Evolutionary conservation across 805 yeast species (phyloP).

Genomic region (Scheffersomyces amazonensis): DNA sequence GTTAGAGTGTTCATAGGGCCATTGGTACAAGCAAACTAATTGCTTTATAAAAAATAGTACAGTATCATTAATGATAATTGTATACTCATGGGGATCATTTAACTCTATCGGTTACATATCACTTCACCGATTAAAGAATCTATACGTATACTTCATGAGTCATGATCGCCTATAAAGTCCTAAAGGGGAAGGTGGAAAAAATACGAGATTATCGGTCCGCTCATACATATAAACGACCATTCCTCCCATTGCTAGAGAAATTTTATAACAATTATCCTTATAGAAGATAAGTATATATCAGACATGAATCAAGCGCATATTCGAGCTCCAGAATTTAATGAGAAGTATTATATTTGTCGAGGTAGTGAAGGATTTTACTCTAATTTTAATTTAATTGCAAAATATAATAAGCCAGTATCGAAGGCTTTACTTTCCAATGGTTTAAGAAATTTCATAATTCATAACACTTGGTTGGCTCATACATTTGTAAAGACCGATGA

Average conservation of each 20-base stretch:
- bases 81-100: no score
- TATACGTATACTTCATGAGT: background rate
- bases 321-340: conserved; percentile 17
- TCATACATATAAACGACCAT: no score
- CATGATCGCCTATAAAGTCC: background rate
- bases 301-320: no score
- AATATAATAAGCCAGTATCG: conserved; percentile 10
- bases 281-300: no score
- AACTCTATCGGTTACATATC: no score
- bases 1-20: no score
- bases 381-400: conserved; percentile 19
- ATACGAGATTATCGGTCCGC: background rate
- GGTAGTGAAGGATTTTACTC: conserved; percentile 14
- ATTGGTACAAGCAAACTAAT: no score
- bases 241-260: no score
- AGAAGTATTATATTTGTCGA: conserved; percentile 19
- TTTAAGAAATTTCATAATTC: conserved; percentile 9
- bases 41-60: no score
- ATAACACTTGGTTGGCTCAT: conserved; percentile 12
- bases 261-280: no score
- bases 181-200: background rate
- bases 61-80: no score
- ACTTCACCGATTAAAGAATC: no score
- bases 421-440: conserved; percentile 12
- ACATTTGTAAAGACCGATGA: conserved; percentile 14